Conservation (phyloP, 225 moss, liverwort and hornwort genomes). For the Bryum argenteum region DNA sequence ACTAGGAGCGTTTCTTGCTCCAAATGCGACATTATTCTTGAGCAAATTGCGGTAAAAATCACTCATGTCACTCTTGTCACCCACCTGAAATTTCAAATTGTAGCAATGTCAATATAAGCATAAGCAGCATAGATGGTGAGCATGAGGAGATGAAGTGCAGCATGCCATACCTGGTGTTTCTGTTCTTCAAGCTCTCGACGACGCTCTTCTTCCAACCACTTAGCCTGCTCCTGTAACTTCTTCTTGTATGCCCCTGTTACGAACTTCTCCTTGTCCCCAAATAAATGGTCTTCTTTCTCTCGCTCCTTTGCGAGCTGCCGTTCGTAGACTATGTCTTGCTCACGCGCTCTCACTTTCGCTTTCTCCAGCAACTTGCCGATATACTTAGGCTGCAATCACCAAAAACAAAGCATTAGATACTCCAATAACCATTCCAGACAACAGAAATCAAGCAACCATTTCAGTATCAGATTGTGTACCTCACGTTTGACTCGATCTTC, state of each 20-base stretch:
- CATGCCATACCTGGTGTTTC: conserved; percentile 67
- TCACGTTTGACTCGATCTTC: conserved; percentile 92
- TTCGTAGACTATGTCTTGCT: conserved; percentile 93
- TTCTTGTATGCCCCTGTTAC: conserved; percentile 95
- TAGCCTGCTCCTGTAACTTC: conserved; percentile 89
- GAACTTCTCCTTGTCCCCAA: conserved; percentile 93
- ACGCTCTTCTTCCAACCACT: conserved; percentile 94
- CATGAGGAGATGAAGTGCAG: background rate
- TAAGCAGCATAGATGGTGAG: conserved; percentile 3
- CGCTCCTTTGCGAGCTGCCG: conserved; percentile 88
- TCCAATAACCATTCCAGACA: background rate
- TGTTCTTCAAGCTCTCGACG: conserved; percentile 72
- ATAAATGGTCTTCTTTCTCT: conserved; percentile 89
- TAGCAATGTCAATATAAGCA: background rate
- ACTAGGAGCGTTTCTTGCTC: conserved; percentile 48
- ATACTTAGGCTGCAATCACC: conserved; percentile 77
- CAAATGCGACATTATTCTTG: conserved; percentile 84
- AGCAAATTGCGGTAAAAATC: conserved; percentile 97
- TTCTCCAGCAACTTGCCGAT: conserved; percentile 86
- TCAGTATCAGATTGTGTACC: conserved; percentile 38
- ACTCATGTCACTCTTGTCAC: conserved; percentile 84
- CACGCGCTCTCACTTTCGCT: conserved; percentile 80
- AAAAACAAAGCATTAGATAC: conserved; percentile 6
- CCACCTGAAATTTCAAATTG: conserved; percentile 56
- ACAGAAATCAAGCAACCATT: conserved; percentile 12